Evolutionary conservation across 202 grass and related monocot species (phyloP).

Genomic region (Panicum virgatum): DNA sequence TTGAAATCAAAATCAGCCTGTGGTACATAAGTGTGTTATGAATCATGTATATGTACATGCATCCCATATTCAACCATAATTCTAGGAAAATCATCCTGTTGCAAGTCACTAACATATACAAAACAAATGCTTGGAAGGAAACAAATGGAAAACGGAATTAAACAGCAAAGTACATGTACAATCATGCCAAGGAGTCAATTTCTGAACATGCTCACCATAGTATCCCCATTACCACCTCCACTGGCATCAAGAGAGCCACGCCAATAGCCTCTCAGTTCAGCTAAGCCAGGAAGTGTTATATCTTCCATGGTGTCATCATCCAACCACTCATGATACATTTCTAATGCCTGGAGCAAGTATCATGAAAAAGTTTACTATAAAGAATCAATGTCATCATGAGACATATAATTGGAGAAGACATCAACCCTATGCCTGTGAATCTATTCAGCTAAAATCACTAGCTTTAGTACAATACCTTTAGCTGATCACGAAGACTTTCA

Average conservation of each 20-base stretch:
- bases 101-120: not conserved
- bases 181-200: not conserved
- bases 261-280: conserved; percentile 96
- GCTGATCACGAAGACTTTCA: conserved; percentile 86
- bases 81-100: conserved; percentile 1
- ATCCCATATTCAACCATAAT: conserved; percentile 18
- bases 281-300: conserved; percentile 91
- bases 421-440: conserved; percentile 19
- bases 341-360: conserved; percentile 64
- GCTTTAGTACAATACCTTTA: conserved; percentile 66
- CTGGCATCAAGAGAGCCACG: conserved; percentile 94
- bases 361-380: conserved; percentile 19
- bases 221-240: conserved; percentile 98
- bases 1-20: conserved; percentile 99
- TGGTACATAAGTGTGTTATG: conserved; percentile 26
- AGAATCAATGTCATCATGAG: conserved; percentile 14
- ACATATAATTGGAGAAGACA: conserved; percentile 6
- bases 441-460: conserved; percentile 26
- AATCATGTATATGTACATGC: conserved; percentile 28
- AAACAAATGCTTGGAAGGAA: conserved; percentile 8
- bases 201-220: conserved; percentile 62
- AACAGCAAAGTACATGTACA: conserved; percentile 19
- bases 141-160: conserved; percentile 16
- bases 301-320: conserved; percentile 82
- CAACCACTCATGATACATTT: conserved; percentile 77